These are phyloP conservation scores for Corniculantispora saksenae DNA, from an alignment of 2,329 filamentous ascomycete genomes.

Conservation along the genomic window DNA sequence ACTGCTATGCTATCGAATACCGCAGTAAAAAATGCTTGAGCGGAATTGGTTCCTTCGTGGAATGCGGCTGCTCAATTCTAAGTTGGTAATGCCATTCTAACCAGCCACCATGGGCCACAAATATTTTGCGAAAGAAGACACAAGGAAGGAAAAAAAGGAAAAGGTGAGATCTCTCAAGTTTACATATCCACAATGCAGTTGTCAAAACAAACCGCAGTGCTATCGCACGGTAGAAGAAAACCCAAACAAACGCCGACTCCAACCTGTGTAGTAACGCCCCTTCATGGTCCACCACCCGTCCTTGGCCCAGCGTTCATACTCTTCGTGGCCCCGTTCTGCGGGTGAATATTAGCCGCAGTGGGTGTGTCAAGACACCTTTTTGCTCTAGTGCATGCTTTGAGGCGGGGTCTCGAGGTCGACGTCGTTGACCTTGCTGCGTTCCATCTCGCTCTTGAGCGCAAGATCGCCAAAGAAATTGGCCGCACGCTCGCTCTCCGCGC, in stretches of 20 bases:
- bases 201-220: background rate
- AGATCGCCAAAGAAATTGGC: conserved; percentile 89
- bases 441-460: conserved; percentile 62
- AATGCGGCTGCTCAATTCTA: background rate
- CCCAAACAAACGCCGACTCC: conserved; percentile 18
- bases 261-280: background rate
- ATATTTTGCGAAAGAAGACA: background rate
- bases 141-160: background rate
- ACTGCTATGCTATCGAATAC: conserved; percentile 17
- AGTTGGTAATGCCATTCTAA: background rate
- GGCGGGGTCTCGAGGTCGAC: conserved; percentile 59
- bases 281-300: background rate
- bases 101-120: background rate
- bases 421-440: conserved; percentile 50
- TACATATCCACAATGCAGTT: background rate
- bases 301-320: background rate
- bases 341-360: too few species aligned
- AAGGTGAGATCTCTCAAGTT: background rate
- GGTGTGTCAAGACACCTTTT: background rate
- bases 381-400: conserved; percentile 28
- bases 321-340: background rate
- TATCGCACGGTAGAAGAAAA: background rate
- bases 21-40: conserved; percentile 15
- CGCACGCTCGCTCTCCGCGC: conserved; percentile 81
- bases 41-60: conserved; percentile 13